These are phyloP conservation scores for Pleurotus djamor DNA, from an alignment of 768 basidiomycete species.

Conservation along the genomic window DNA sequence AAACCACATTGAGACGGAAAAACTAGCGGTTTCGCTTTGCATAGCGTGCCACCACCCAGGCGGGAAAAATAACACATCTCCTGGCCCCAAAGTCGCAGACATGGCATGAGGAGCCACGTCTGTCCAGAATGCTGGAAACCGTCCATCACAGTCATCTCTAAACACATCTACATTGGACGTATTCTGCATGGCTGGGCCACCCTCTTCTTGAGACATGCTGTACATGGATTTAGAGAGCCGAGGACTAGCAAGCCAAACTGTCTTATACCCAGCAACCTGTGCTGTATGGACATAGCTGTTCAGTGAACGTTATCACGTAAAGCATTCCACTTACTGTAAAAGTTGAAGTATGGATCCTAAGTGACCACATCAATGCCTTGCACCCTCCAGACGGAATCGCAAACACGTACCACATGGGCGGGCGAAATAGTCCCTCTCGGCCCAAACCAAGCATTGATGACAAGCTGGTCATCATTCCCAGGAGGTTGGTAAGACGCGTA, in stretches of 20 bases:
- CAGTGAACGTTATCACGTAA: slow-evolving; percentile 7
- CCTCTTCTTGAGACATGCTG: slow-evolving; percentile 36
- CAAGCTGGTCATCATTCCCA: slow-evolving; percentile 57
- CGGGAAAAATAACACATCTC: slow-evolving; percentile 88
- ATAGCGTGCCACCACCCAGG: slow-evolving; percentile 96
- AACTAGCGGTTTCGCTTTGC: slow-evolving; percentile 78
- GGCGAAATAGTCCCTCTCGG: slow-evolving; percentile 80
- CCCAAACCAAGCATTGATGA: slow-evolving; percentile 83
- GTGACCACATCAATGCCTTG: slow-evolving; percentile 6
- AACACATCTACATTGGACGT: slow-evolving; percentile 87
- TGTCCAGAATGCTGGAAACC: slow-evolving; percentile 52
- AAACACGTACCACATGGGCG: slow-evolving; percentile 70
- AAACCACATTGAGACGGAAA: slow-evolving; percentile 93
- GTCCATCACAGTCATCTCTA: slow-evolving; percentile 13
- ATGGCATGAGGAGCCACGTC: slow-evolving; percentile 59
- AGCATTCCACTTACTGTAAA: slow-evolving; percentile 57
- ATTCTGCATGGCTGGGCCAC: slow-evolving; percentile 61
- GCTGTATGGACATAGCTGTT: slow-evolving; percentile 37
- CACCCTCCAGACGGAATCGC: slow-evolving; percentile 8
- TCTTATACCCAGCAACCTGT: slow-evolving; percentile 88
- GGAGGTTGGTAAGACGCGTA: slow-evolving; percentile 62
- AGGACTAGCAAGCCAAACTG: slow-evolving; percentile 90
- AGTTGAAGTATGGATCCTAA: slow-evolving; percentile 93
- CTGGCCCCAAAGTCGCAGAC: slow-evolving; percentile 66
- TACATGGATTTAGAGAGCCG: slow-evolving; percentile 55